Conservation (phyloP, 2,329 filamentous ascomycete species). For the Hansfordia pulvinata region DNA sequence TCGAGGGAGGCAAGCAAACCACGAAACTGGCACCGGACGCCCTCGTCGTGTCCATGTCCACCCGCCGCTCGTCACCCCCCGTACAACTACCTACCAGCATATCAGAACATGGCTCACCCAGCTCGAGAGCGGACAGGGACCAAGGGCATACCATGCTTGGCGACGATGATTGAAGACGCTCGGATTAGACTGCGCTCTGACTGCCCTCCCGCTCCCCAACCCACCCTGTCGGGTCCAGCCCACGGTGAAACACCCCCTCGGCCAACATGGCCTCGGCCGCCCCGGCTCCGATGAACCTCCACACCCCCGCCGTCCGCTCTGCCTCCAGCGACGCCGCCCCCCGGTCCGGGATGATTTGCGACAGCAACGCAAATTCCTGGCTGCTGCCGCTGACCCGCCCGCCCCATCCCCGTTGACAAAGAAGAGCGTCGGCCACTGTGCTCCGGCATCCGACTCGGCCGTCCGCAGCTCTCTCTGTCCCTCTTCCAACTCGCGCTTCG, state of each 20-base stretch:
- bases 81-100: too few relatives aligned
- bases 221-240: neutral
- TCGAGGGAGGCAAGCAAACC: too few relatives aligned
- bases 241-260: neutral
- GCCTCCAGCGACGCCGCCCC: neutral
- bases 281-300: conserved; percentile 1
- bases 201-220: too few relatives aligned
- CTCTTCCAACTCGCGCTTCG: conserved; percentile 10
- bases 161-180: too few relatives aligned
- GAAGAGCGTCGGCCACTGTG: conserved; percentile 12
- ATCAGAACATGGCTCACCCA: too few relatives aligned
- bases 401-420: conserved; percentile 3
- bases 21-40: too few relatives aligned
- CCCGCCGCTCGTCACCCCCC: too few relatives aligned
- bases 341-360: neutral
- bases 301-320: neutral
- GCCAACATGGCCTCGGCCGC: neutral
- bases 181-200: too few relatives aligned
- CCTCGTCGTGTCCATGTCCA: too few relatives aligned
- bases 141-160: too few relatives aligned
- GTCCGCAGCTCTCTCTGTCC: conserved; percentile 11
- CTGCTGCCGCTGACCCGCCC: neutral
- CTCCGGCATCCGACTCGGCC: conserved; percentile 5
- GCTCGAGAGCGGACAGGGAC: too few relatives aligned
- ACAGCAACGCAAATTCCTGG: neutral